These are phyloP conservation scores for Pseudogymnoascus sp. DNA, from an alignment of 2,329 filamentous ascomycete species.

Conservation along the genomic window DNA sequence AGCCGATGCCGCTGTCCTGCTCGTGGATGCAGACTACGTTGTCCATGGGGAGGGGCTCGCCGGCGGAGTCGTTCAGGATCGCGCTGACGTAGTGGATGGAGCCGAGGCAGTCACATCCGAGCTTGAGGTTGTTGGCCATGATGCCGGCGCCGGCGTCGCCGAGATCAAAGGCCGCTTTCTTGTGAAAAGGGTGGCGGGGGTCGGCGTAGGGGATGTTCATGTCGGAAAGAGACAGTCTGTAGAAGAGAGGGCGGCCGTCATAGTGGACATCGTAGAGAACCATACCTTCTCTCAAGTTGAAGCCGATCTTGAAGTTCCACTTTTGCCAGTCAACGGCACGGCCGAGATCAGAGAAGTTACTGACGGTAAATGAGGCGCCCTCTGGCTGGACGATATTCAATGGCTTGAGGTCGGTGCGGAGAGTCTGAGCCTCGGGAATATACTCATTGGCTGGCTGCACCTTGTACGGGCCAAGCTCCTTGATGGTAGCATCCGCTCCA, in stretches of 20 bases:
- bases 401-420: slow-evolving; percentile 55
- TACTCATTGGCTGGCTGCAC: slow-evolving; percentile 53
- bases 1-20: slow-evolving; percentile 57
- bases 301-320: slow-evolving; percentile 53
- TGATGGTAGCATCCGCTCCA: slow-evolving; percentile 51
- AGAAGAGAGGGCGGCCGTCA: slow-evolving; percentile 56
- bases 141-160: slow-evolving; percentile 59
- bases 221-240: slow-evolving; percentile 57
- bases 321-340: slow-evolving; percentile 58
- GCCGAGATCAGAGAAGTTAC: slow-evolving; percentile 42
- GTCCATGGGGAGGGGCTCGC: slow-evolving; percentile 49
- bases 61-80: slow-evolving; percentile 51
- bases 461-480: slow-evolving; percentile 48
- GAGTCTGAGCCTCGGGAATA: slow-evolving; percentile 51
- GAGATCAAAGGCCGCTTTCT: slow-evolving; percentile 63
- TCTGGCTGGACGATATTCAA: slow-evolving; percentile 57
- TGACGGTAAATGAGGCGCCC: slow-evolving; percentile 52
- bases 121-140: slow-evolving; percentile 60
- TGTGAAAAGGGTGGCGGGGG: slow-evolving; percentile 58
- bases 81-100: slow-evolving; percentile 60
- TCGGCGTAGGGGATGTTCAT: slow-evolving; percentile 55
- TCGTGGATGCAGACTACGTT: slow-evolving; percentile 65
- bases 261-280: slow-evolving; percentile 60
- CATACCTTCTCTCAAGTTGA: slow-evolving; percentile 57
- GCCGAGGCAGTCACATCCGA: slow-evolving; percentile 64